Evolutionary conservation across 2,329 filamentous ascomycete species (phyloP), one percentile per base, ranked within the genome.

Genomic region (Clonostachys sp.): DNA sequence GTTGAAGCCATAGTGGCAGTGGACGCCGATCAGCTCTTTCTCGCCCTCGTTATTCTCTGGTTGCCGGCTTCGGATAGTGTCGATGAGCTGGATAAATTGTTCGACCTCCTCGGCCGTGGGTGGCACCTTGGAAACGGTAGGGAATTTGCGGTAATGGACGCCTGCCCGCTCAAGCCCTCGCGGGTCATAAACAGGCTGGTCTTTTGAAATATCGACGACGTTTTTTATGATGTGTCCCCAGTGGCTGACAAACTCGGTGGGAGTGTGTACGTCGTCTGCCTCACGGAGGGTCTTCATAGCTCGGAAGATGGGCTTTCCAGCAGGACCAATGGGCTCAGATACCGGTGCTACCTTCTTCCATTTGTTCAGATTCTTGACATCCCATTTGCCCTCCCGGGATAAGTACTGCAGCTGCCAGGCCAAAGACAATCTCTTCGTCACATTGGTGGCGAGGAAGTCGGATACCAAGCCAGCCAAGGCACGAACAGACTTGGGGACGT

Each of bases 1-100:
- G 63, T 97, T 96, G 70, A 95, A 96, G 0, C 92, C 92, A 57
- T 96, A 96, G 60, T 97, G 92, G 59, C 92, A 97, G 63, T 97
- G 92, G 0, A 96, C 89, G 3, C 86, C 91, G 45, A 96, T 80
- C 2, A 70, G 57, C 6, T 67, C 62, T 55, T 64, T 71, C 3
- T 72, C 68, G 17, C 68, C 71, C 48, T 64, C 68, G 8, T 60
- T 58, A 35, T 61, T 61, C 48, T 63, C 57, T 3, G 48, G 41
- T 50, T 85, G 81, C 41, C 78, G 74, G 30, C 70, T 70, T 40
- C 83, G 74, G 20, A 90, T 67, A 33, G 73, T 71, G 54, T 84
- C 81, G n/a, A 84, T 74, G 4, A 84, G 63, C 6, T 60, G 61
- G 51, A 83, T 73, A 50, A 84, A 84, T 3, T 63, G 64, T 6